Evolutionary conservation across 257 asterid species (phyloP).

Genomic region (Solanum tacnaense): DNA sequence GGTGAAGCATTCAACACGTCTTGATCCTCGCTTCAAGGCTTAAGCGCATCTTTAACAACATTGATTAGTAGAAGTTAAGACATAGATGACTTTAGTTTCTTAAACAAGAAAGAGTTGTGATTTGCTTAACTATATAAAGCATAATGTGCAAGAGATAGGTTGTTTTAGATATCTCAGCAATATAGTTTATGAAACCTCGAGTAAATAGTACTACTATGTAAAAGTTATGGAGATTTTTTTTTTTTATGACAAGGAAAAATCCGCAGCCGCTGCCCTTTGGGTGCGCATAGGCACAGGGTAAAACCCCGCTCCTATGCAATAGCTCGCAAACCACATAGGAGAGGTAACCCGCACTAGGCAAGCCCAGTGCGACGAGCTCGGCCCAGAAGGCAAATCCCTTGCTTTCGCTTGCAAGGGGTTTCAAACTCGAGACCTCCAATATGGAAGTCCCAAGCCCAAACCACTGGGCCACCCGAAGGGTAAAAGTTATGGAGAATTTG

Average conservation of each 20-base stretch:
- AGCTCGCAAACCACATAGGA: too few relatives aligned
- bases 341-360: too few relatives aligned
- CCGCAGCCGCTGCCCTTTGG: too few relatives aligned
- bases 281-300: too few relatives aligned
- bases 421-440: too few relatives aligned
- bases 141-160: background rate
- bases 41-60: background rate
- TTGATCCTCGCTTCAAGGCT: background rate
- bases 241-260: too few relatives aligned
- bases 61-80: background rate
- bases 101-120: background rate
- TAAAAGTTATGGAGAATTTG: background rate
- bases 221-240: background rate
- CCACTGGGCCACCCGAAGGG: too few relatives aligned
- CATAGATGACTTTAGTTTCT: background rate
- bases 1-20: background rate
- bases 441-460: too few relatives aligned
- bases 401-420: too few relatives aligned
- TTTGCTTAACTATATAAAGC: background rate
- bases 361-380: too few relatives aligned
- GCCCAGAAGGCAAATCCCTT: too few relatives aligned
- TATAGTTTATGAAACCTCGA: background rate
- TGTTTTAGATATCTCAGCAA: background rate
- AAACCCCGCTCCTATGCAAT: too few relatives aligned
- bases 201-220: background rate